Evolutionary conservation across 495 filamentous ascomycete species (phyloP).

Genomic region (Hypomontagnella monticulosa): DNA sequence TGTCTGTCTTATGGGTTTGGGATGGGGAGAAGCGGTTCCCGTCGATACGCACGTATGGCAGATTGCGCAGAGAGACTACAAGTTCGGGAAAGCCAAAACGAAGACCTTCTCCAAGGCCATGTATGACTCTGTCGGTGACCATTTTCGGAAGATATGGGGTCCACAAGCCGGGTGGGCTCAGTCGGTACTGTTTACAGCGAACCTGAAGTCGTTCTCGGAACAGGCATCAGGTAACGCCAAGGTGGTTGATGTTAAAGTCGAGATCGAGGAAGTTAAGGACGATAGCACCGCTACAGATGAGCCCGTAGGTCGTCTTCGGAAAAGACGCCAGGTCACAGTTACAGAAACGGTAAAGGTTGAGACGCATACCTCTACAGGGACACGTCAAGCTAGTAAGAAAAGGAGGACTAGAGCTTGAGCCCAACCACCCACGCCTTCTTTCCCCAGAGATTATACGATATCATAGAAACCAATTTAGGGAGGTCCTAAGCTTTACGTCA

Average conservation of each 20-base stretch:
- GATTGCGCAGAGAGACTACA: slow-evolving; percentile 95
- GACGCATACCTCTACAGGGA: slow-evolving; percentile 10
- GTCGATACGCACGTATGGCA: slow-evolving; percentile 99
- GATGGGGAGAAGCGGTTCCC: slow-evolving; percentile 95
- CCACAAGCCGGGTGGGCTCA: slow-evolving; percentile 97
- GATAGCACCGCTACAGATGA: slow-evolving; percentile 13
- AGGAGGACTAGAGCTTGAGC: slow-evolving; percentile 27
- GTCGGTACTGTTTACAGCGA: slow-evolving; percentile 94
- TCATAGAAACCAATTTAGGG: background rate
- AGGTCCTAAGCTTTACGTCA: background rate
- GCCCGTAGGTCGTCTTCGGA: slow-evolving; percentile 19
- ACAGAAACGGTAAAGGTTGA: slow-evolving; percentile 37
- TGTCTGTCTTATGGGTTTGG: slow-evolving; percentile 94
- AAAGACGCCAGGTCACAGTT: slow-evolving; percentile 17
- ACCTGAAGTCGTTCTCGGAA: slow-evolving; percentile 86
- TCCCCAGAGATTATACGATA: background rate
- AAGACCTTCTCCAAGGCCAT: slow-evolving; percentile 88
- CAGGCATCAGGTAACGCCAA: slow-evolving; percentile 59
- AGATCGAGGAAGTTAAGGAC: slow-evolving; percentile 43
- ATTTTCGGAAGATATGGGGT: slow-evolving; percentile 92
- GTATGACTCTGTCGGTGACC: slow-evolving; percentile 88
- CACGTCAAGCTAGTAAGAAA: slow-evolving; percentile 26
- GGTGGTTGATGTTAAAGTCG: slow-evolving; percentile 56
- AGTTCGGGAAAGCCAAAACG: slow-evolving; percentile 83
- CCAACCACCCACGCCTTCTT: background rate